phyloP scores from a whole-genome alignment of 2,329 filamentous ascomycete species.

The Colletotrichum tanaceti region DNA sequence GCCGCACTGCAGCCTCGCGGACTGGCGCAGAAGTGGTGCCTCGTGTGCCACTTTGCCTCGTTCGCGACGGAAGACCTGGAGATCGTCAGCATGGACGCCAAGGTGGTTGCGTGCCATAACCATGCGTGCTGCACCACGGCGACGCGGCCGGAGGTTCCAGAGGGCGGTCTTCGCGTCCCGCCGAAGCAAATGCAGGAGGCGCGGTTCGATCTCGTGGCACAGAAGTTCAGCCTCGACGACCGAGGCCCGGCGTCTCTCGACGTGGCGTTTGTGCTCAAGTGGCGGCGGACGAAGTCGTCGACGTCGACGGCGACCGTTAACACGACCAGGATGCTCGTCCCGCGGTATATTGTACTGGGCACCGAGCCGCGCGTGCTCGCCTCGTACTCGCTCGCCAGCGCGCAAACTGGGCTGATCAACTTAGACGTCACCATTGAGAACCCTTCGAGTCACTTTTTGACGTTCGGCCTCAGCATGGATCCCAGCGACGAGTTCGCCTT shows the following conservation, averaged over 20 bases:
- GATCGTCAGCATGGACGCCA: conserved; percentile 71
- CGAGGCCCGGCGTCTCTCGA: conserved; percentile 80
- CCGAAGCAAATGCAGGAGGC: conserved; percentile 78
- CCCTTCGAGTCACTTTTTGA: conserved; percentile 92
- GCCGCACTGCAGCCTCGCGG: conserved; percentile 60
- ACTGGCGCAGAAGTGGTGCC: conserved; percentile 82
- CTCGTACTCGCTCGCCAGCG: conserved; percentile 59
- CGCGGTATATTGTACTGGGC: conserved; percentile 82
- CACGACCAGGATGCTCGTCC: conserved; percentile 78
- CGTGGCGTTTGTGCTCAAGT: conserved; percentile 78
- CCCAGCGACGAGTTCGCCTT: conserved; percentile 93
- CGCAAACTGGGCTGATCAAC: conserved; percentile 53
- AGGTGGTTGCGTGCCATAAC: conserved; percentile 69
- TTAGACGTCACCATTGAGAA: conserved; percentile 83
- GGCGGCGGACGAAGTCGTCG: conserved; percentile 68
- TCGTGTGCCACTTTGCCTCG: conserved; percentile 79
- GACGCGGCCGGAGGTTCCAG: conserved; percentile 53
- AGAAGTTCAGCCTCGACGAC: conserved; percentile 85
- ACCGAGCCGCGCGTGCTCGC: conserved; percentile 88
- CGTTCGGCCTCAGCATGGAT: conserved; percentile 93
- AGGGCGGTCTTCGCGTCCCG: conserved; percentile 62
- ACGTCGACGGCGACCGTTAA: conserved; percentile 55
- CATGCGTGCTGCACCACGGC: conserved; percentile 68
- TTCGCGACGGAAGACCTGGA: conserved; percentile 79
- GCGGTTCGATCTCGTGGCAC: conserved; percentile 78